Percentiles rank a stretch among this genome's conserved stretches.
phyloP scores from a whole-genome alignment of 768 basidiomycete species.

The Pholiota molesta region DNA sequence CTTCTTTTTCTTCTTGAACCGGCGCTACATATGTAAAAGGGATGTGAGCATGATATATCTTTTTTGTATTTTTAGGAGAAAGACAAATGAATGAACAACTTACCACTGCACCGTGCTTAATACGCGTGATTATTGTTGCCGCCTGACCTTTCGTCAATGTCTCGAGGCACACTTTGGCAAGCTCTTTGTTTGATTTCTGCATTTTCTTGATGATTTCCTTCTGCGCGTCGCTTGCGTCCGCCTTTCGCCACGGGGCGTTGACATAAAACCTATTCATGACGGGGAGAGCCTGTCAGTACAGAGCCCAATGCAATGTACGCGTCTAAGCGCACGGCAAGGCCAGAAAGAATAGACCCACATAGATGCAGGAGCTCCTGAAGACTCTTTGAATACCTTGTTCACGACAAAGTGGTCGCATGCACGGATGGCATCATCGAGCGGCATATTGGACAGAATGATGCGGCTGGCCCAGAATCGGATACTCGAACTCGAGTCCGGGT shows the following conservation, averaged over 20 bases:
- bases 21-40: conserved; percentile 38
- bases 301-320: background rate
- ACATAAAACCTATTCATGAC: background rate
- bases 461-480: background rate
- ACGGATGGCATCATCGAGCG: background rate
- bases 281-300: background rate
- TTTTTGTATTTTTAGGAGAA: background rate
- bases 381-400: background rate
- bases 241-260: conserved; percentile 1
- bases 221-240: background rate
- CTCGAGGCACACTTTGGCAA: conserved; percentile 24
- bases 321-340: no score
- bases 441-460: background rate
- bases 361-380: background rate
- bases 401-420: conserved; percentile 3
- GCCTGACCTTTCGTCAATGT: conserved; percentile 78
- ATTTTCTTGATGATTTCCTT: background rate
- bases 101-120: conserved; percentile 79
- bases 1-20: conserved; percentile 58
- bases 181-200: background rate
- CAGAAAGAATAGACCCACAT: background rate
- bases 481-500: background rate
- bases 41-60: background rate
- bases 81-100: conserved; percentile 7
- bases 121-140: conserved; percentile 74